Evolutionary conservation across 164 flowering plant species (phyloP).

Genomic region (Aristolochia contorta): DNA sequence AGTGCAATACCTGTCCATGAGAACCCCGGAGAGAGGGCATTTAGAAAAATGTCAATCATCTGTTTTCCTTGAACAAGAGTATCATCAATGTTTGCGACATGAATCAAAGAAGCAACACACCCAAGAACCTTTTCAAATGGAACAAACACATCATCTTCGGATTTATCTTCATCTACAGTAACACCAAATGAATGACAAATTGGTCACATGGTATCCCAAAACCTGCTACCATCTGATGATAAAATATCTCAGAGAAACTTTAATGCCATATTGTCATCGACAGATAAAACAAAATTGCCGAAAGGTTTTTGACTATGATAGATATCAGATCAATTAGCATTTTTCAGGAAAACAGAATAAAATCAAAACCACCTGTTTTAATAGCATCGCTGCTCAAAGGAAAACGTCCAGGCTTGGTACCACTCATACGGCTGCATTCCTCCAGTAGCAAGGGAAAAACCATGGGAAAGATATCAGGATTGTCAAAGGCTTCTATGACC

Average conservation of each 20-base stretch:
- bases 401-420: conserved; percentile 29
- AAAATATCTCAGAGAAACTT: too few species aligned
- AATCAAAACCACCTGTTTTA: conserved; percentile 44
- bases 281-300: too few species aligned
- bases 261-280: too few species aligned
- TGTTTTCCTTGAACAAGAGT: conserved; percentile 47
- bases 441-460: conserved; percentile 61
- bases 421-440: conserved; percentile 35
- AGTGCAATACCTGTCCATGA: conserved; percentile 63
- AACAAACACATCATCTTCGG: conserved; percentile 33
- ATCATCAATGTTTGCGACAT: conserved; percentile 44
- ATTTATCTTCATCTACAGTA: conserved; percentile 34
- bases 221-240: too few species aligned
- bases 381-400: conserved; percentile 23
- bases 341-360: neutral
- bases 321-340: too few species aligned
- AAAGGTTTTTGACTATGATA: too few species aligned
- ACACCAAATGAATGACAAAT: neutral
- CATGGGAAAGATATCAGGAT: conserved; percentile 57
- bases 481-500: conserved; percentile 73
- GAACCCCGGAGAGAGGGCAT: conserved; percentile 42
- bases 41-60: conserved; percentile 34
- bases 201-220: neutral
- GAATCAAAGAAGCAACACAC: conserved; percentile 58
- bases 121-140: conserved; percentile 54